These are phyloP conservation scores for Ceratobasidium sp. DNA, from an alignment of 1,284 basidiomycete species.

Conservation along the genomic window DNA sequence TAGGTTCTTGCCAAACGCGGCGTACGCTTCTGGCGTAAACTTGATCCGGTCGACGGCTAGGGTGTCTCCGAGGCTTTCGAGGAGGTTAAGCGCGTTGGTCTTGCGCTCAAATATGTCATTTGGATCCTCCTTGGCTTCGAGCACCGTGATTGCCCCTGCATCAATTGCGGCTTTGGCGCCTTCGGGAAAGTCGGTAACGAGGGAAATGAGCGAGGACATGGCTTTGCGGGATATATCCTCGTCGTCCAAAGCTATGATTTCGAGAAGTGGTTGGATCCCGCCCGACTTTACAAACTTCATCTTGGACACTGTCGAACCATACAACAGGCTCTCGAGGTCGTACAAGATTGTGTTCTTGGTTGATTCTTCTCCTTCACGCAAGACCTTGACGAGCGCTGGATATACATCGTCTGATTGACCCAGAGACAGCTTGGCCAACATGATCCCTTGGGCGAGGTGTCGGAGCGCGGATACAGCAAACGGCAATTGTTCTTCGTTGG, in stretches of 20 bases:
- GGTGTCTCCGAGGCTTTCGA: conserved; percentile 8
- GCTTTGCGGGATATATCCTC: background rate
- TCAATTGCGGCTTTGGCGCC: conserved; percentile 14
- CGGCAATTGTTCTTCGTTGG: conserved; percentile 6
- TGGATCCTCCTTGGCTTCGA: conserved; percentile 11
- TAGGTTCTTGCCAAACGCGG: conserved; percentile 29
- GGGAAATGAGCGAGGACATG: background rate
- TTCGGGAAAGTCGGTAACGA: conserved; percentile 24
- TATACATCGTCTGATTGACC: conserved; percentile 24
- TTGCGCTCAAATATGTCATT: background rate
- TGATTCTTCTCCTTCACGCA: conserved; percentile 18
- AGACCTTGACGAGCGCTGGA: conserved; percentile 13
- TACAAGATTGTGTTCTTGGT: background rate
- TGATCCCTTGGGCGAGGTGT: conserved; percentile 1
- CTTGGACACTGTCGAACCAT: conserved; percentile 9
- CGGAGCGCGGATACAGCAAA: background rate
- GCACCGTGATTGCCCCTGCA: conserved; percentile 15
- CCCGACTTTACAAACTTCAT: conserved; percentile 18
- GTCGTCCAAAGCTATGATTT: conserved; percentile 5
- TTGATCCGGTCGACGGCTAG: conserved; percentile 28
- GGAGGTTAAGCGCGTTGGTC: background rate
- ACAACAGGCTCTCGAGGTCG: conserved; percentile 14
- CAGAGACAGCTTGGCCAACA: background rate
- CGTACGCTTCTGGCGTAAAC: conserved; percentile 34
- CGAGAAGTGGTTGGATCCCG: conserved; percentile 24